These are phyloP conservation scores for Actinomortierella wolfii DNA, from an alignment of 371 early-diverging fungal species.

Conservation along the genomic window DNA sequence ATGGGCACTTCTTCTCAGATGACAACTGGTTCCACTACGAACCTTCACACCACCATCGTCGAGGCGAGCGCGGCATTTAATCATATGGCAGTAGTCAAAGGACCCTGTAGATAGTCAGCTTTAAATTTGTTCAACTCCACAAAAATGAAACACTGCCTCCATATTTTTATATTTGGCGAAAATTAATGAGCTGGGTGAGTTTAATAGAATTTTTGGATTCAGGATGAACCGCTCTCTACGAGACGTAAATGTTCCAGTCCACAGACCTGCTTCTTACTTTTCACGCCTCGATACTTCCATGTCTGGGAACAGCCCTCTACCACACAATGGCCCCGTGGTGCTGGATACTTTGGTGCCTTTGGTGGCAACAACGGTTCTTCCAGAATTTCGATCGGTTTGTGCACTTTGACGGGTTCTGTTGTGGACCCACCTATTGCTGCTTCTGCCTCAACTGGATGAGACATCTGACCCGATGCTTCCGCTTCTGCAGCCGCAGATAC, in stretches of 20 bases:
- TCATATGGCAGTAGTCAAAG: too few species aligned
- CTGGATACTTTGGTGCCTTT: constrained; percentile 31
- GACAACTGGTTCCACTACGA: constrained; percentile 45
- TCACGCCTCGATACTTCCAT: constrained; percentile 37
- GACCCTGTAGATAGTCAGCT: too few species aligned
- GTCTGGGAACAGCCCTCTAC: constrained; percentile 17
- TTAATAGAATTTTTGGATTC: too few species aligned
- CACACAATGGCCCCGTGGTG: constrained; percentile 23
- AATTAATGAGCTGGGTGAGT: too few species aligned
- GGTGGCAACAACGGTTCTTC: constrained; percentile 17
- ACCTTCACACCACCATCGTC: constrained; percentile 13
- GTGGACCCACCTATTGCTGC: neutral
- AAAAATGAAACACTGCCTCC: too few species aligned
- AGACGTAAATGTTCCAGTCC: constrained; percentile 35
- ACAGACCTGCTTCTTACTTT: constrained; percentile 41
- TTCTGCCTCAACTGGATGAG: neutral
- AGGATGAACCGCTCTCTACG: constrained; percentile 22
- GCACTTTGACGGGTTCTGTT: neutral
- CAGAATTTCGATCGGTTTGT: constrained; percentile 18
- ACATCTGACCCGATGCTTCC: neutral
- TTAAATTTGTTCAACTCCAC: too few species aligned
- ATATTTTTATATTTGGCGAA: too few species aligned
- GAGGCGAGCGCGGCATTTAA: constrained; percentile 26
- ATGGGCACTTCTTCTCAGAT: constrained; percentile 16
- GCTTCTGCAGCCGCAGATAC: neutral